These are phyloP conservation scores for Papiliotrema flavescens DNA, from an alignment of 1,284 basidiomycete genomes.

Conservation along the genomic window DNA sequence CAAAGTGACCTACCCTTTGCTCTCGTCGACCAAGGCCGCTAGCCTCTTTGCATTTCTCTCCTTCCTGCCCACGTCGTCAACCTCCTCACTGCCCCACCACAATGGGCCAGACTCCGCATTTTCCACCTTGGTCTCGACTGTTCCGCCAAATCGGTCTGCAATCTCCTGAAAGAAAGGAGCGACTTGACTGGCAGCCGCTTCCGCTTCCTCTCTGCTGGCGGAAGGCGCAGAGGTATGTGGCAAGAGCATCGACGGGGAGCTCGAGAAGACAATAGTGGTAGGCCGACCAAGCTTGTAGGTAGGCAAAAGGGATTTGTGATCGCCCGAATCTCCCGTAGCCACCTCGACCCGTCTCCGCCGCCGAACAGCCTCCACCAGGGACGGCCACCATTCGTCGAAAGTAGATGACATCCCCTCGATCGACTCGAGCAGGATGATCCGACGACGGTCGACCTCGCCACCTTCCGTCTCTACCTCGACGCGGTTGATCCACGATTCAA, in stretches of 20 bases:
- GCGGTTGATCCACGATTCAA: slow-evolving; percentile 7
- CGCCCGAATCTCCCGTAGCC: not conserved
- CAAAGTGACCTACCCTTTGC: slow-evolving; percentile 11
- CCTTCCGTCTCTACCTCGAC: not conserved
- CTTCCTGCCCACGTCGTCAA: slow-evolving; percentile 25
- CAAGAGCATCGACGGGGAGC: slow-evolving; percentile 66
- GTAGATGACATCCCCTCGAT: slow-evolving; percentile 69
- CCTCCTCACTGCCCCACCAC: slow-evolving; percentile 41
- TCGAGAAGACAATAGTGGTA: slow-evolving; percentile 75
- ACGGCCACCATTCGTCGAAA: slow-evolving; percentile 72
- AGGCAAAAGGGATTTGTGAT: not conserved
- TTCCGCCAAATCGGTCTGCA: slow-evolving; percentile 13
- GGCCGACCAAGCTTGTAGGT: slow-evolving; percentile 46
- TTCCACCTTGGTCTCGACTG: slow-evolving; percentile 12
- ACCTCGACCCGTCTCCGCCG: slow-evolving; percentile 42
- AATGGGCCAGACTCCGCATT: slow-evolving; percentile 12
- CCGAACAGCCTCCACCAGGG: slow-evolving; percentile 69
- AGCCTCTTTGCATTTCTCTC: slow-evolving; percentile 28
- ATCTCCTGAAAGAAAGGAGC: slow-evolving; percentile 21
- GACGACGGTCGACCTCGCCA: slow-evolving; percentile 26
- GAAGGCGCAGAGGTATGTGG: slow-evolving; percentile 31
- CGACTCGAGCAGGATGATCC: slow-evolving; percentile 79
- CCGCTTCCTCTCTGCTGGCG: not conserved
- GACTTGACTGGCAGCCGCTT: slow-evolving; percentile 9
- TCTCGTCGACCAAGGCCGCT: slow-evolving; percentile 2